A percentile compares a stretch with the other conserved stretches of the same genome.
phyloP scores from a whole-genome alignment of 2,329 filamentous ascomycete genomes.

The Aspergillus hortae region DNA sequence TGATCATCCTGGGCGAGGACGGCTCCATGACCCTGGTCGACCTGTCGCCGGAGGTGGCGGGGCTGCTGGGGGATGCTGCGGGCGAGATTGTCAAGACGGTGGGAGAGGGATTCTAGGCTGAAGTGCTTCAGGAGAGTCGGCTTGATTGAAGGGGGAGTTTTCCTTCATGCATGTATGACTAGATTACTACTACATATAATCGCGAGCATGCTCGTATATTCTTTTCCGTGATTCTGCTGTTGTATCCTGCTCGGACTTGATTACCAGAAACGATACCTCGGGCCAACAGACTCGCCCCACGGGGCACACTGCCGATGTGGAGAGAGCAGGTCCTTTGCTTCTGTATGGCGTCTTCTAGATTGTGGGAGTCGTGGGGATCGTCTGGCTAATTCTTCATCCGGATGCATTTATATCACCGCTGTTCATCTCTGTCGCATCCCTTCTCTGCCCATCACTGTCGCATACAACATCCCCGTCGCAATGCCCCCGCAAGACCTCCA shows the following conservation, averaged over 20 bases:
- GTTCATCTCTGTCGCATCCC: background rate
- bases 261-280: background rate
- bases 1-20: conserved; percentile 24
- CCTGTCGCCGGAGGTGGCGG: conserved; percentile 19
- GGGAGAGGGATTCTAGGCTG: conserved; percentile 11
- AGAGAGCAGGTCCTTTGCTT: background rate
- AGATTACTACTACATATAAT: conserved; percentile 3
- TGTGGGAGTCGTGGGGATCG: background rate
- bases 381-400: conserved; percentile 11
- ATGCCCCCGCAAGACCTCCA: conserved; percentile 32
- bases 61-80: conserved; percentile 19
- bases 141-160: background rate
- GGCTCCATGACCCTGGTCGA: conserved; percentile 18
- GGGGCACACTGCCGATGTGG: conserved; percentile 10
- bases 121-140: background rate
- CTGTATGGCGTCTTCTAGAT: background rate
- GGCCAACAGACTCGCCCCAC: conserved; percentile 9
- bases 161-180: background rate
- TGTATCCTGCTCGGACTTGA: background rate
- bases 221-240: background rate
- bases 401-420: background rate
- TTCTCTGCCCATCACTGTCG: background rate
- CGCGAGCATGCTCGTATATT: background rate
- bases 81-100: conserved; percentile 22
- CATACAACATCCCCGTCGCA: conserved; percentile 17